These are phyloP conservation scores for Chondrus crispus DNA, from an alignment of 23 red algal species.

Conservation along the genomic window DNA sequence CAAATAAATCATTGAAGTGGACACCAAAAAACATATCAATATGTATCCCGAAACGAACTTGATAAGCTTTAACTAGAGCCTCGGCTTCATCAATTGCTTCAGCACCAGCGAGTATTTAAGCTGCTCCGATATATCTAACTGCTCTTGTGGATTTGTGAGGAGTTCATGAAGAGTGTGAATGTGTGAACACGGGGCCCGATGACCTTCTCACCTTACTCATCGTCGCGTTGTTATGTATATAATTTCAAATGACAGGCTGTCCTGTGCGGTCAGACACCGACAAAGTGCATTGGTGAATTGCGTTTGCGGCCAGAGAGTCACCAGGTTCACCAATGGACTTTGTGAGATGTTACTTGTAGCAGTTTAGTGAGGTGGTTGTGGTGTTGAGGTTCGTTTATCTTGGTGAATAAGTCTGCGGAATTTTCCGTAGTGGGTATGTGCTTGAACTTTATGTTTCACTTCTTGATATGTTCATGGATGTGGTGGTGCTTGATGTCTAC, in stretches of 20 bases:
- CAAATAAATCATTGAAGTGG: background rate
- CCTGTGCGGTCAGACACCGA: no score
- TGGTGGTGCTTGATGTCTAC: background rate
- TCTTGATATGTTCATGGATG: background rate
- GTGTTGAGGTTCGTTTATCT: no score
- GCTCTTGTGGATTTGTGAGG: background rate
- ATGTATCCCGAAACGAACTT: background rate
- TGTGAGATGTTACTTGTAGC: no score
- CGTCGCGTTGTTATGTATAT: no score
- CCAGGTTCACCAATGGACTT: no score
- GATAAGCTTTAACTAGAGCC: background rate
- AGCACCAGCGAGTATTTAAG: background rate
- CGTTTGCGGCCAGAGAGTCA: no score
- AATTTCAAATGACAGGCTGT: no score
- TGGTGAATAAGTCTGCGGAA: slow-evolving; percentile 8
- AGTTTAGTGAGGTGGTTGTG: no score
- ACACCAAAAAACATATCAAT: background rate
- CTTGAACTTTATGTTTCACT: background rate
- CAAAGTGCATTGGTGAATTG: no score
- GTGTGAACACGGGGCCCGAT: no score
- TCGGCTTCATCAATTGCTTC: background rate
- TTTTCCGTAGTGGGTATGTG: background rate
- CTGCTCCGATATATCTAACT: background rate
- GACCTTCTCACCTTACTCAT: no score
- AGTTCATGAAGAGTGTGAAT: no score